Evolutionary conservation across 2,329 filamentous ascomycete species (phyloP).

Genomic region (Ramularia endophylla): DNA sequence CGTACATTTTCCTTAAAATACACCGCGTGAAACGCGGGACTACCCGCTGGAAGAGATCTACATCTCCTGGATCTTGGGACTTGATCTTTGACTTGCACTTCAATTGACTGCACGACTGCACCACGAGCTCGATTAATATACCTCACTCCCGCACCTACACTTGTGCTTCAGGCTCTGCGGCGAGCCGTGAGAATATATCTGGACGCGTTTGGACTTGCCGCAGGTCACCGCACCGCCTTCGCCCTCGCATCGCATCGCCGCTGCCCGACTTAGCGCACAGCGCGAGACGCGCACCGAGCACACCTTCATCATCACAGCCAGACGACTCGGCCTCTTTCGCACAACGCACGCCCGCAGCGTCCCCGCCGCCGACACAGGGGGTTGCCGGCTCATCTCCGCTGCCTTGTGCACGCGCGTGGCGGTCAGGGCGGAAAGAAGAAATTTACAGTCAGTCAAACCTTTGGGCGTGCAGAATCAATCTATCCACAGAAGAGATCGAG

Average conservation of each 20-base stretch:
- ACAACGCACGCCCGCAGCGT: conserved; percentile 1
- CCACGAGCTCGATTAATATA: too few relatives aligned
- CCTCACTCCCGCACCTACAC: too few relatives aligned
- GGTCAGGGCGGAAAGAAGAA: conserved; percentile 14
- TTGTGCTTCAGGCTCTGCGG: too few relatives aligned
- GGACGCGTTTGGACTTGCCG: neutral
- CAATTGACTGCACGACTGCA: too few relatives aligned
- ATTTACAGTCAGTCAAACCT: conserved; percentile 22
- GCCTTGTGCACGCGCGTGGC: conserved; percentile 15
- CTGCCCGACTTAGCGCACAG: conserved; percentile 10
- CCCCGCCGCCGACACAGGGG: conserved; percentile 1
- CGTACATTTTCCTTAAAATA: too few relatives aligned
- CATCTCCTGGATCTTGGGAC: too few relatives aligned
- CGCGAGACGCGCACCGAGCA: conserved; percentile 3
- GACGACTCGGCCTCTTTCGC: neutral
- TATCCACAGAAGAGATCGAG: conserved; percentile 7
- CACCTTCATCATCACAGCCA: conserved; percentile 5
- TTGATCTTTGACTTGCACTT: too few relatives aligned
- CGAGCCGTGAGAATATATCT: neutral
- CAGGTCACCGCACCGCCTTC: neutral
- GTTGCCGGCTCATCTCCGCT: too few relatives aligned
- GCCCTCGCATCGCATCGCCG: conserved; percentile 2
- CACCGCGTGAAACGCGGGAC: too few relatives aligned
- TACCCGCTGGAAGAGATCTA: too few relatives aligned
- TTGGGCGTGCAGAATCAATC: conserved; percentile 7